Conservation (phyloP, 192 early-diverging fungal species). For the Irineochytrium annulatum region DNA sequence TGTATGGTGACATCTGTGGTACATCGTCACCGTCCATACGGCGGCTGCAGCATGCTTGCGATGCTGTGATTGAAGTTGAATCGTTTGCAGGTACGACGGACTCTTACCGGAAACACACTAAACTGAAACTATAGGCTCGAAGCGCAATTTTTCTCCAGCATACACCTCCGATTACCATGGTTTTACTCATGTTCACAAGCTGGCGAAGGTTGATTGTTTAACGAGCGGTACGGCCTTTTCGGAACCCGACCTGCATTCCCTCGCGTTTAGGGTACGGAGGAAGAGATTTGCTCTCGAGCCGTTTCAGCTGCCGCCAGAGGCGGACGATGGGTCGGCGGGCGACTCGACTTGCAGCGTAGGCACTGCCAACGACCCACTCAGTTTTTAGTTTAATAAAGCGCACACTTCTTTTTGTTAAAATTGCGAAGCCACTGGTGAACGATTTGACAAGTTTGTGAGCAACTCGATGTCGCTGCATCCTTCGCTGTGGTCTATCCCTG, state of each 20-base stretch:
- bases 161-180: conserved; percentile 81
- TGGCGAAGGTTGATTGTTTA: conserved; percentile 73
- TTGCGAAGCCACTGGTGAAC: too few species aligned
- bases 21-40: conserved; percentile 40
- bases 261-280: conserved; percentile 84
- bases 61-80: conserved; percentile 85
- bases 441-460: too few species aligned
- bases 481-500: conserved; percentile 24
- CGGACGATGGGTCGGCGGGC: too few species aligned
- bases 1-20: conserved; percentile 53
- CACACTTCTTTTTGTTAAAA: too few species aligned
- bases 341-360: too few species aligned
- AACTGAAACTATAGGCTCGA: conserved; percentile 5
- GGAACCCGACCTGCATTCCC: conserved; percentile 28
- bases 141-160: conserved; percentile 24
- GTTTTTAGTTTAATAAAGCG: too few species aligned
- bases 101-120: not conserved
- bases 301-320: conserved; percentile 92
- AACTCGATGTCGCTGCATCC: too few species aligned
- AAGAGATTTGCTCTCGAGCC: conserved; percentile 91
- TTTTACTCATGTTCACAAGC: conserved; percentile 78
- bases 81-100: conserved; percentile 69
- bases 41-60: conserved; percentile 73
- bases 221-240: conserved; percentile 48
- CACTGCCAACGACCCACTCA: too few species aligned